Evolutionary conservation across 345 rosid genomes (phyloP).

Genomic region (Eucalyptus coolabah): DNA sequence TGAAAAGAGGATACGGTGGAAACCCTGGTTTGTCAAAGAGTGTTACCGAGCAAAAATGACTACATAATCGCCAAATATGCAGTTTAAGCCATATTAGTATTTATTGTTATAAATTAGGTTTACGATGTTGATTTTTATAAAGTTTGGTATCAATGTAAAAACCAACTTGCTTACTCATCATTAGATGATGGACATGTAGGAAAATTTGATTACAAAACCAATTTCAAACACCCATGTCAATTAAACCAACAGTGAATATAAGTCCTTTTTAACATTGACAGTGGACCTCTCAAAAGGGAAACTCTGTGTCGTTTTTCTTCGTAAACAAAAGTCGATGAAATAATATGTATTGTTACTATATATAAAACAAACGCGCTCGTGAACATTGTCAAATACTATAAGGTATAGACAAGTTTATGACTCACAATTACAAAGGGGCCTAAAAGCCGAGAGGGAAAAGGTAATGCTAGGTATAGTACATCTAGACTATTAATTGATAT

Average conservation of each 20-base stretch:
- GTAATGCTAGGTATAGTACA: background rate
- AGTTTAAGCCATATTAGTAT: background rate
- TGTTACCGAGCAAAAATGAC: background rate
- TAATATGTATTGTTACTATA: background rate
- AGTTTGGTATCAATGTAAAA: background rate
- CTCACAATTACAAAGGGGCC: background rate
- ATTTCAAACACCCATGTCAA: background rate
- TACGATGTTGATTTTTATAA: background rate
- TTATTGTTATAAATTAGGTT: background rate
- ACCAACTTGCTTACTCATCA: background rate
- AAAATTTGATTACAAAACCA: background rate
- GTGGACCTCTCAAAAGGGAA: background rate
- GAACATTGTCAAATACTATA: background rate
- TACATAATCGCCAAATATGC: background rate
- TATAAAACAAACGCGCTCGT: background rate
- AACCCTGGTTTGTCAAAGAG: background rate
- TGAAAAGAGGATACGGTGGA: background rate
- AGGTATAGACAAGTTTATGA: background rate
- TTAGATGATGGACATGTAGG: background rate
- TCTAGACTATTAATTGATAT: background rate
- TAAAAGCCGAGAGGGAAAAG: background rate
- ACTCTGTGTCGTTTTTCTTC: background rate
- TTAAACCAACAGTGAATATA: background rate
- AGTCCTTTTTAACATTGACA: background rate
- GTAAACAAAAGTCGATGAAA: background rate